A percentile compares a stretch with the other conserved stretches of the same genome.
These are phyloP conservation scores for Furculomyces boomerangus DNA, from an alignment of 371 early-diverging fungal species.

Conservation along the genomic window DNA sequence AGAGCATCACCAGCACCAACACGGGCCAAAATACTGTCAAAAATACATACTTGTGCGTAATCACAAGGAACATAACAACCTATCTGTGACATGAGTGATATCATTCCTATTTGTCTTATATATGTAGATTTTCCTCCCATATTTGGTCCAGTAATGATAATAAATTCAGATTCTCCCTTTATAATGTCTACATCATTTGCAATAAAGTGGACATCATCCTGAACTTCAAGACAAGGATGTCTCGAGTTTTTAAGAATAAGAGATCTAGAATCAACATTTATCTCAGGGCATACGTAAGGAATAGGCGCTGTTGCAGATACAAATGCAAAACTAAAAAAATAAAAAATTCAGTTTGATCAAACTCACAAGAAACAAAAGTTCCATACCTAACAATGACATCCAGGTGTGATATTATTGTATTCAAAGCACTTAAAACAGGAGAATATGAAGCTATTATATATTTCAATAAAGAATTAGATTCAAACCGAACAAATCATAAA, in stretches of 20 bases:
- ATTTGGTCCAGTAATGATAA: slow-evolving; percentile 82
- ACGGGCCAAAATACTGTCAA: slow-evolving; percentile 86
- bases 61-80: slow-evolving; percentile 96
- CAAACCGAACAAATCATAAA: too few relatives aligned
- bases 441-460: slow-evolving; percentile 44
- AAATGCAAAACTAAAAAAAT: slow-evolving; percentile 55
- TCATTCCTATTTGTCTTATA: slow-evolving; percentile 67
- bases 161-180: slow-evolving; percentile 42
- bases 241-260: slow-evolving; percentile 27
- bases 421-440: slow-evolving; percentile 56
- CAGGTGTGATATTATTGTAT: slow-evolving; percentile 55
- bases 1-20: slow-evolving; percentile 96
- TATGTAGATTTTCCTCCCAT: slow-evolving; percentile 97
- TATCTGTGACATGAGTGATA: slow-evolving; percentile 91
- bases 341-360: background rate
- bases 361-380: slow-evolving; percentile 9
- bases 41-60: slow-evolving; percentile 56
- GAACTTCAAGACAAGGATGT: slow-evolving; percentile 91
- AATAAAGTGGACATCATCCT: slow-evolving; percentile 81
- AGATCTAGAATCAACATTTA: slow-evolving; percentile 28
- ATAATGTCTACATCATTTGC: slow-evolving; percentile 71
- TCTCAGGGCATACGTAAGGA: slow-evolving; percentile 64
- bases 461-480: background rate
- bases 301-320: slow-evolving; percentile 63
- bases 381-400: slow-evolving; percentile 42